These are phyloP conservation scores for Ambrosiella cleistominuta DNA, from an alignment of 2,329 filamentous ascomycete species.

Conservation along the genomic window DNA sequence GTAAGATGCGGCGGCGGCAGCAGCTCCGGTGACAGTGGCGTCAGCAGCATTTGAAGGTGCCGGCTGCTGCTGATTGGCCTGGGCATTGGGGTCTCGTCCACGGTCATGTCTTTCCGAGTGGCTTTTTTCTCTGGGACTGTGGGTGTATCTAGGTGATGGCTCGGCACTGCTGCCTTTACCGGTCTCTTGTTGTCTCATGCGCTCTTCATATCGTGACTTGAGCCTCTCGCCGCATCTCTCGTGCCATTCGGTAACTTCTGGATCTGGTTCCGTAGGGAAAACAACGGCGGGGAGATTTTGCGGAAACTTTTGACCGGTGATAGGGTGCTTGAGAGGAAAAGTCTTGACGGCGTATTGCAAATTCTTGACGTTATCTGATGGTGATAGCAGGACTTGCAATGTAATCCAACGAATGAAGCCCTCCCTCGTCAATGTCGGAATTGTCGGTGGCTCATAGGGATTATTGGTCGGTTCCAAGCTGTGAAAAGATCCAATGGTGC, in stretches of 20 bases:
- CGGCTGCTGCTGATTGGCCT: not conserved
- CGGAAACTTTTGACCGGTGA: slow-evolving; percentile 53
- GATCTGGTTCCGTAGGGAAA: slow-evolving; percentile 56
- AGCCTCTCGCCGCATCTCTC: slow-evolving; percentile 55
- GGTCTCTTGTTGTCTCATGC: not conserved
- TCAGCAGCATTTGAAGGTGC: not conserved
- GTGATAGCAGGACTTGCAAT: slow-evolving; percentile 72
- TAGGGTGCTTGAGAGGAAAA: slow-evolving; percentile 59
- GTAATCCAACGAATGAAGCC: slow-evolving; percentile 92
- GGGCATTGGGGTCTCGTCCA: not conserved
- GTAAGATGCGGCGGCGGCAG: not conserved
- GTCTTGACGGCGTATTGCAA: slow-evolving; percentile 62
- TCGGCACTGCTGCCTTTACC: not conserved
- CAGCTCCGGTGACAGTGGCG: not conserved
- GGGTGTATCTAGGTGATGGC: not conserved
- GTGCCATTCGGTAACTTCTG: slow-evolving; percentile 76
- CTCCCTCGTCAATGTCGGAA: slow-evolving; percentile 65
- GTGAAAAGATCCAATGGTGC: slow-evolving; percentile 79
- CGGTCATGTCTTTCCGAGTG: not conserved
- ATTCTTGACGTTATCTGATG: slow-evolving; percentile 73
- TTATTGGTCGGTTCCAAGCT: slow-evolving; percentile 58
- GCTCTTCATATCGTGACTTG: slow-evolving; percentile 19
- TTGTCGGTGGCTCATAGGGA: slow-evolving; percentile 55
- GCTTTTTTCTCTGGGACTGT: not conserved
- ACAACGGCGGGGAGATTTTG: slow-evolving; percentile 38